phyloP scores from a whole-genome alignment of 2,329 filamentous ascomycete genomes.

The Hansfordia pulvinata region DNA sequence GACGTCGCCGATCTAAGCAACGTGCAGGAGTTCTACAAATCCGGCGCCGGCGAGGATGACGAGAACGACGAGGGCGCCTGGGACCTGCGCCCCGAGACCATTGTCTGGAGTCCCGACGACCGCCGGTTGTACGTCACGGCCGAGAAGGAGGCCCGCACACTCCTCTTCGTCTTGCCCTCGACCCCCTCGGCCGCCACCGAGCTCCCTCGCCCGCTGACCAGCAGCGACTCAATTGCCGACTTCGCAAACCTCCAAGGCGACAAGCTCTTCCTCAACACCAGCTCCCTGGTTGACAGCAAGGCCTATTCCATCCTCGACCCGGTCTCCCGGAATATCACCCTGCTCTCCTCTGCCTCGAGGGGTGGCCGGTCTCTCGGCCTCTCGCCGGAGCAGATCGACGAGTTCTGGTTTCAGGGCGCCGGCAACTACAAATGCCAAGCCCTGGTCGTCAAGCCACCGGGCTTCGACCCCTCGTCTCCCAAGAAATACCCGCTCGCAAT shows the following conservation, averaged over 20 bases:
- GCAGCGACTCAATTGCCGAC: constrained; percentile 39
- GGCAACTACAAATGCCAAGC: constrained; percentile 55
- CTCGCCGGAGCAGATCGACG: constrained; percentile 45
- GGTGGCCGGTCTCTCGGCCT: constrained; percentile 55
- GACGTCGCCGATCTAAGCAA: constrained; percentile 43
- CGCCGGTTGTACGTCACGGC: constrained; percentile 58
- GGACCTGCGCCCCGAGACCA: constrained; percentile 42
- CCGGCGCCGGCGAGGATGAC: constrained; percentile 45
- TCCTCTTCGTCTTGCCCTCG: constrained; percentile 49
- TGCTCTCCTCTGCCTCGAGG: constrained; percentile 51
- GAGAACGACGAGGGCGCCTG: constrained; percentile 49
- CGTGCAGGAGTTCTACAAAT: constrained; percentile 48
- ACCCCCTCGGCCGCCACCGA: constrained; percentile 32
- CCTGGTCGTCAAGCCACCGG: constrained; percentile 50
- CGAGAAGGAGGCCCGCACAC: constrained; percentile 51
- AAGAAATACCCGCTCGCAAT: constrained; percentile 72
- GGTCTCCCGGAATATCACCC: constrained; percentile 16
- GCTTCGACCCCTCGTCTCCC: constrained; percentile 51
- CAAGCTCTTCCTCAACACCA: constrained; percentile 51
- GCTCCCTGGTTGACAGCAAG: constrained; percentile 59
- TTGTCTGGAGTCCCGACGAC: constrained; percentile 44
- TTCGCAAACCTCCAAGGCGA: constrained; percentile 33
- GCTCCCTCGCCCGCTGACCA: constrained; percentile 33
- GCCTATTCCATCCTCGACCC: constrained; percentile 48
- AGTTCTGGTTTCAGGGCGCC: constrained; percentile 57